phyloP scores from a whole-genome alignment of 2,329 filamentous ascomycete species.

The Emericellopsis cladophorae region DNA sequence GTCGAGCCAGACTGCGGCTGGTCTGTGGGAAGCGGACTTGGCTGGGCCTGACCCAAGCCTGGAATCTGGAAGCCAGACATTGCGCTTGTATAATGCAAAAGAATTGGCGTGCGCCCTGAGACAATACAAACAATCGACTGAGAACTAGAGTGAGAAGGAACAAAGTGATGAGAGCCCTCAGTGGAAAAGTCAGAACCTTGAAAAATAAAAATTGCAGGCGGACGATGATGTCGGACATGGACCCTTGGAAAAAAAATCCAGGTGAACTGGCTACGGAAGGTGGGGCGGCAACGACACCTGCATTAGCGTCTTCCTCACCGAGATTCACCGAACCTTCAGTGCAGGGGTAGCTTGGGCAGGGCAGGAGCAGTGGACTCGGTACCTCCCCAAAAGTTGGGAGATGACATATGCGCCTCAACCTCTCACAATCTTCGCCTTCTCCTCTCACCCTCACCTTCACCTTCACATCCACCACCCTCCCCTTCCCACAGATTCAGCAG shows the following conservation, averaged over 20 bases:
- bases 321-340: background rate
- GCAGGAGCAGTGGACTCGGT: background rate
- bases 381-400: slow-evolving; percentile 1
- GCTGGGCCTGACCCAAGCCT: slow-evolving; percentile 27
- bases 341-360: background rate
- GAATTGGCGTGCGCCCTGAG: background rate
- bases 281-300: background rate
- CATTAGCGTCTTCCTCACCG: background rate
- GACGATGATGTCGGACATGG: background rate
- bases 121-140: no score
- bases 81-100: background rate
- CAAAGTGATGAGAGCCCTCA: background rate
- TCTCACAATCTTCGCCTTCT: background rate
- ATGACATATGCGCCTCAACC: background rate
- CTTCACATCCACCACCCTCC: background rate
- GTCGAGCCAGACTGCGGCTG: slow-evolving; percentile 15
- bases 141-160: no score
- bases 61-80: slow-evolving; percentile 32
- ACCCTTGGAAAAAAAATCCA: background rate
- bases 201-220: background rate
- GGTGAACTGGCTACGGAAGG: slow-evolving; percentile 2
- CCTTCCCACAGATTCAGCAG: no score
- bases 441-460: background rate
- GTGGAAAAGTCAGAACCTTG: background rate
- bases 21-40: slow-evolving; percentile 19